phyloP scores from a whole-genome alignment of 2,329 filamentous ascomycete species.

The Scytalidium lignicola region DNA sequence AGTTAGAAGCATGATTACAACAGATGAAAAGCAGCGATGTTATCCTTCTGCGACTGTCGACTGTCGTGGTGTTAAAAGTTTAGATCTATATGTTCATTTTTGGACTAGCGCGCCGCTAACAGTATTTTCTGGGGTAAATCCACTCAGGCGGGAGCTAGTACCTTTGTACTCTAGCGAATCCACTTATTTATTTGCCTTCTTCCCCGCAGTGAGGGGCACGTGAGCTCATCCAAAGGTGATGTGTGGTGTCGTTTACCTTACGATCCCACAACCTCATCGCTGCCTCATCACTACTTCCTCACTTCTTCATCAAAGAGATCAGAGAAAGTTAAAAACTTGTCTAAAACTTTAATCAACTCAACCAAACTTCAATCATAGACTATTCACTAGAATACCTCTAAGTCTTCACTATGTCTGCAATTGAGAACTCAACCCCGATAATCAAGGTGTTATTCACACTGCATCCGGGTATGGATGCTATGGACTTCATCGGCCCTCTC shows the following conservation, averaged over 20 bases:
- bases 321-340: background rate
- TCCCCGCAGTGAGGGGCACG: background rate
- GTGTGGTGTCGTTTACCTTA: background rate
- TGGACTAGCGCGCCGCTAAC: background rate
- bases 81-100: background rate
- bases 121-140: background rate
- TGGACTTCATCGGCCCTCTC: constrained; percentile 53
- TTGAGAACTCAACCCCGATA: constrained; percentile 21
- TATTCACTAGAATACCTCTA: background rate
- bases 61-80: no score
- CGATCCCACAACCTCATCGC: background rate
- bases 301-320: background rate
- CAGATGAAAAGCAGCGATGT: no score
- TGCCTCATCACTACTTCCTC: background rate
- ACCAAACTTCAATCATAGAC: background rate
- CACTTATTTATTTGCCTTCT: background rate
- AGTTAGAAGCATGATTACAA: no score
- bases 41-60: no score
- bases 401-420: constrained; percentile 26
- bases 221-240: background rate
- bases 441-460: constrained; percentile 58
- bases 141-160: background rate
- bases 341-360: no score
- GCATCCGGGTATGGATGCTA: constrained; percentile 49
- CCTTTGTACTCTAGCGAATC: background rate